Base-by-base conservation (phyloP, 78 protist species). In the Dictyostelium purpureum region DNA sequence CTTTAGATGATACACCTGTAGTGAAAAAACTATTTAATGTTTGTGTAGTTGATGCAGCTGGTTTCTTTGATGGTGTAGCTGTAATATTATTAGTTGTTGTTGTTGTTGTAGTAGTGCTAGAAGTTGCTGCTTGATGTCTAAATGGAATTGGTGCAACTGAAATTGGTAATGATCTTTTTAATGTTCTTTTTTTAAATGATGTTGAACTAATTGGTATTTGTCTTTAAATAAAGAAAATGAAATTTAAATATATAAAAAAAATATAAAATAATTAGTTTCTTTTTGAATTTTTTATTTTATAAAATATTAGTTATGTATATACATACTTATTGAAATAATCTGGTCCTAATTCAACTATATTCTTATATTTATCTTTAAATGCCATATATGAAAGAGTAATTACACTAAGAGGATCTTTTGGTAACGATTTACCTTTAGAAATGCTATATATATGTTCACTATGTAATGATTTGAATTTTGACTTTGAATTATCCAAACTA, bases 271-370 rank as follows among this genome's bases (percentile, higher is more conserved):
- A 45, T 45, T 11, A 51, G 38, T n/a, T 47, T 47, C 52, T 12
- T 47, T 10, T n/a, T n/a, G n/a, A n/a, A n/a, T n/a, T 47, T 2
- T 0, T 52, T 52, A 19, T 52, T 52, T 52, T 52, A 6, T 9
- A 52, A 52, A 52, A 52, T 16, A 63, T 63, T 59, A 59, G 2
- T 61, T 24, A 31, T 31, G 2, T 31, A 61, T 61, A 19, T 9
- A 63, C 88, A 18, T 82, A 70, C 79, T 49, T 31, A 42, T 82
- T 59, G 54, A 82, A 82, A 56, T 82, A 82, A 28, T 82, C 90
- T 14, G n/a, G 7, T 26, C 52, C 90, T 11, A 82, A 42, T 16
- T 19, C 71, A 24, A 31, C 63, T 6, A 82, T 71, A 52, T 26
- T 70, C n/a, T 70, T 37, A 82, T 70, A 82, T 56, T 47, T 82